Evolutionary conservation across 23 red algal species (phyloP).

Genomic region (Gracilaria gracilis): DNA sequence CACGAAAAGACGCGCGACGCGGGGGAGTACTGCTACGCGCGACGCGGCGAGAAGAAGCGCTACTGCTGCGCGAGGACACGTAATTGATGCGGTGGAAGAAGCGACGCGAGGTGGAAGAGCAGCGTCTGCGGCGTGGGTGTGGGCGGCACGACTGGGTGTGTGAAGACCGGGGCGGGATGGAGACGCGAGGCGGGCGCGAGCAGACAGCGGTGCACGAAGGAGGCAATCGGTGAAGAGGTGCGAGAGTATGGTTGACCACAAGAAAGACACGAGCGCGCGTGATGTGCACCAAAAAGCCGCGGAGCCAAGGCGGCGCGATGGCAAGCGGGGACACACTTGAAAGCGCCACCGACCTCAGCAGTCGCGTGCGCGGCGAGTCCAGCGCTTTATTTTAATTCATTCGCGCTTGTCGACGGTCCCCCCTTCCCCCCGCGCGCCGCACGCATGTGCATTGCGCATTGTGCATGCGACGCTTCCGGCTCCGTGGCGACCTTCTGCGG

Average conservation of each 20-base stretch:
- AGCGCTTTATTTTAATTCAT: background rate
- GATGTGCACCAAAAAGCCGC: background rate
- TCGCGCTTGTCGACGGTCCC: no score
- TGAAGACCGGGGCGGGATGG: background rate
- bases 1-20: background rate
- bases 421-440: no score
- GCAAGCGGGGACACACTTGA: background rate
- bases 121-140: background rate
- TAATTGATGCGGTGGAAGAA: conserved; percentile 5
- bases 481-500: no score
- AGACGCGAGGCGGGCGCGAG: background rate
- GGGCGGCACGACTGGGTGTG: background rate
- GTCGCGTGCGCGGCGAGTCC: background rate
- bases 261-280: background rate
- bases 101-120: background rate
- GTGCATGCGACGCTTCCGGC: no score
- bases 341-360: background rate
- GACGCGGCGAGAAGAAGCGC: background rate
- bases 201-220: background rate
- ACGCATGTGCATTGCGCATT: no score
- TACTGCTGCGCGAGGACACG: background rate
- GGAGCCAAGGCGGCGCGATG: background rate
- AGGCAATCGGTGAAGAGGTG: background rate
- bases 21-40: background rate
- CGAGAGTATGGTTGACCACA: background rate